These are phyloP conservation scores for Tolypocladium tropicale DNA, from an alignment of 2,329 filamentous ascomycete species.

Conservation along the genomic window DNA sequence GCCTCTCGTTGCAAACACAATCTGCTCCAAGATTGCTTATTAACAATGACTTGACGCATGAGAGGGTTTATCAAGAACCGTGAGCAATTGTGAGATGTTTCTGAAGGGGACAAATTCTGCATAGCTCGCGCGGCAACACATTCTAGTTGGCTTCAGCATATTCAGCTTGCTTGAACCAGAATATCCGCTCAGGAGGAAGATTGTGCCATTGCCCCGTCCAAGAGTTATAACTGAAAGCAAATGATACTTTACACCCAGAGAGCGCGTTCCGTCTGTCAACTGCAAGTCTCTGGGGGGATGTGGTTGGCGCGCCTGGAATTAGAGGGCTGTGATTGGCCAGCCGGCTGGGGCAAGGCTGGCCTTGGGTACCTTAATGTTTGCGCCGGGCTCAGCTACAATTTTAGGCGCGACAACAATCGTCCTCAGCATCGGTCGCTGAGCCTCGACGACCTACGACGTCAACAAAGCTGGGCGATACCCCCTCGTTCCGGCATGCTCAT, in stretches of 20 bases:
- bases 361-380: not conserved
- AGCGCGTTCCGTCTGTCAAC: no score
- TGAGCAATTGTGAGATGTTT: not conserved
- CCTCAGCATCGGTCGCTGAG: not conserved
- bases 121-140: no score
- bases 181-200: not conserved
- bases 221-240: not conserved
- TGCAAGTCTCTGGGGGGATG: no score
- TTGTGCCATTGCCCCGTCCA: not conserved
- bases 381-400: not conserved
- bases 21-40: not conserved
- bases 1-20: no score
- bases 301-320: conserved; percentile 18
- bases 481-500: not conserved
- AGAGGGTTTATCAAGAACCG: not conserved
- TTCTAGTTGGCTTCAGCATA: not conserved
- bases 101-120: no score
- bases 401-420: conserved; percentile 4
- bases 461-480: not conserved
- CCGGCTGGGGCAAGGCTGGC: conserved; percentile 19
- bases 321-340: conserved; percentile 24
- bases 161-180: not conserved
- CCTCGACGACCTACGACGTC: not conserved
- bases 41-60: not conserved
- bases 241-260: no score